Evolutionary conservation across 495 filamentous ascomycete species (phyloP).

Genomic region (Podospora australis): DNA sequence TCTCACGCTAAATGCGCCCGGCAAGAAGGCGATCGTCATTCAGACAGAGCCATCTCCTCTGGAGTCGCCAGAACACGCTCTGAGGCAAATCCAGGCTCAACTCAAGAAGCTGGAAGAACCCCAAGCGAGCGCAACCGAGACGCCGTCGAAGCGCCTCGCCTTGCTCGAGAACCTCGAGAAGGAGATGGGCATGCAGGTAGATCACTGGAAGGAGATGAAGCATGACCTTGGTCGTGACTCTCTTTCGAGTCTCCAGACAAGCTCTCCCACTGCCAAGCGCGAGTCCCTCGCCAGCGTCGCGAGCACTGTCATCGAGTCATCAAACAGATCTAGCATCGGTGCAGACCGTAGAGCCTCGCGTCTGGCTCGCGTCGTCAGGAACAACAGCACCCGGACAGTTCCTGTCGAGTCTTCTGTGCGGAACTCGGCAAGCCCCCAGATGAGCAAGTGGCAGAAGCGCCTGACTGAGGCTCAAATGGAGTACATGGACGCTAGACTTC

Average conservation of each 20-base stretch:
- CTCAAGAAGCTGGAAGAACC: conserved; percentile 39
- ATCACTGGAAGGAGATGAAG: conserved; percentile 45
- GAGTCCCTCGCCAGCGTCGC: conserved; percentile 17
- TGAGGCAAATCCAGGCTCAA: conserved; percentile 45
- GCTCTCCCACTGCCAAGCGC: conserved; percentile 18
- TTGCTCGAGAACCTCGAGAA: conserved; percentile 46
- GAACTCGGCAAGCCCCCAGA: conserved; percentile 12
- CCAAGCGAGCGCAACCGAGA: conserved; percentile 22
- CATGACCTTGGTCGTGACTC: conserved; percentile 43
- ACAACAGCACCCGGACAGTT: conserved; percentile 20
- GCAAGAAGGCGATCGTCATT: conserved; percentile 29
- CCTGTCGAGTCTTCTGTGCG: conserved; percentile 9
- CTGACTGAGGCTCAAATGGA: conserved; percentile 38
- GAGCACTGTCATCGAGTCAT: conserved; percentile 12
- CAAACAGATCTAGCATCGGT: conserved; percentile 21
- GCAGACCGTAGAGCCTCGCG: conserved; percentile 32
- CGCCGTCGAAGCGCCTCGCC: conserved; percentile 30
- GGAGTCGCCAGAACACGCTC: conserved; percentile 42
- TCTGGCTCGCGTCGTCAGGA: conserved; percentile 23
- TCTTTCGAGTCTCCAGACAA: conserved; percentile 37
- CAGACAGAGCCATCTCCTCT: conserved; percentile 41
- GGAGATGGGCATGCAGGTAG: conserved; percentile 47
- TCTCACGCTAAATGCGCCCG: conserved; percentile 33
- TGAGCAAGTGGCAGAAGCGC: conserved; percentile 27
- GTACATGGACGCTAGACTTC: conserved; percentile 35